Evolutionary conservation across 306 rosid genomes (phyloP).

Genomic region (Alnus glutinosa): DNA sequence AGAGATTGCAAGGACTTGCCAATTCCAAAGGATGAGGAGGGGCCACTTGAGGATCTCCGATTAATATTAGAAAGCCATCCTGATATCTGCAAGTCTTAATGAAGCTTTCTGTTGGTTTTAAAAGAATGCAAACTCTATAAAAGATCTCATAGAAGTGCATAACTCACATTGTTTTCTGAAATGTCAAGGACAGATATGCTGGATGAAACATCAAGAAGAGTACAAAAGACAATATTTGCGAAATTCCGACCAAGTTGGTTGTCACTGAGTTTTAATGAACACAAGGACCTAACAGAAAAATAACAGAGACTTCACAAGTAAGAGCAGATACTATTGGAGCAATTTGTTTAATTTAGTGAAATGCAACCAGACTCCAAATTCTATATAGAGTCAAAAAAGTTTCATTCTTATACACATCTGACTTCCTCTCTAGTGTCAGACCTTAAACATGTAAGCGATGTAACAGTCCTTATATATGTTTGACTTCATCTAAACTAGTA

Average conservation of each 20-base stretch:
- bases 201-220: constrained; percentile 70
- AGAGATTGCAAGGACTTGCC: constrained; percentile 70
- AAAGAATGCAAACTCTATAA: constrained; percentile 26
- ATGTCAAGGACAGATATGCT: constrained; percentile 76
- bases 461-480: neutral
- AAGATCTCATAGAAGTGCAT: constrained; percentile 22
- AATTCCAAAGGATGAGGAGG: constrained; percentile 30
- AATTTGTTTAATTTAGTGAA: neutral
- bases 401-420: neutral
- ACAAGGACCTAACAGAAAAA: constrained; percentile 58
- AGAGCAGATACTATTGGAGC: constrained; percentile 3
- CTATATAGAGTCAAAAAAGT: neutral
- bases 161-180: constrained; percentile 78
- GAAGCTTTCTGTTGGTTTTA: constrained; percentile 31
- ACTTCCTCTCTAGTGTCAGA: neutral
- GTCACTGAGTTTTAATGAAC: constrained; percentile 61
- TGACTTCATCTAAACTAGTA: neutral
- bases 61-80: constrained; percentile 82
- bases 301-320: constrained; percentile 18
- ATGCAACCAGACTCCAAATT: constrained; percentile 10
- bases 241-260: constrained; percentile 56
- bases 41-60: constrained; percentile 35
- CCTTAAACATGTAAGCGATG: neutral
- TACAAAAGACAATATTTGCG: constrained; percentile 54
- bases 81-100: constrained; percentile 54